These are phyloP conservation scores for Echinosophora koreensis DNA, from an alignment of 306 rosid genomes.

Conservation along the genomic window DNA sequence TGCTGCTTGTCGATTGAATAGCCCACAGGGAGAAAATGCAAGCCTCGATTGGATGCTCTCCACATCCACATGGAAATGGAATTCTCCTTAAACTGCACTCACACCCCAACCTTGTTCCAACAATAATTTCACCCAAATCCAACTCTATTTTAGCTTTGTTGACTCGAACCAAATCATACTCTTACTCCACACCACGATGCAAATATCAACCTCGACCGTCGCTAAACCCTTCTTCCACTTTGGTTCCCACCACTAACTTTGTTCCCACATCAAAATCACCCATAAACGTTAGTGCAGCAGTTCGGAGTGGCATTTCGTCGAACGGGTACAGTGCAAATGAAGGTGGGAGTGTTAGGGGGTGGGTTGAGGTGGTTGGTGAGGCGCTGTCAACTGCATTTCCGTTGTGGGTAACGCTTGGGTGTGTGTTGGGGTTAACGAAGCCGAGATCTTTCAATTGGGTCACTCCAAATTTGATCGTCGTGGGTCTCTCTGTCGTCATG, in stretches of 20 bases:
- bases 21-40: too few species aligned
- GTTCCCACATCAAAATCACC: neutral
- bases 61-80: too few species aligned
- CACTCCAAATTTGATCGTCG: conserved; percentile 62
- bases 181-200: conserved; percentile 6
- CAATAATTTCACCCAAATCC: conserved; percentile 18
- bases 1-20: too few species aligned
- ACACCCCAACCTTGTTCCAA: conserved; percentile 36
- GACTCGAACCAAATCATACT: conserved; percentile 17
- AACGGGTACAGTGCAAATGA: conserved; percentile 40
- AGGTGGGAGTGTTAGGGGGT: conserved; percentile 59
- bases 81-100: conserved; percentile 49
- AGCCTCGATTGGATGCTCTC: too few species aligned
- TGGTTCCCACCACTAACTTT: neutral
- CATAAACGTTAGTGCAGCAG: conserved; percentile 12
- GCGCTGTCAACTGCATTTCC: conserved; percentile 76
- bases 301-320: conserved; percentile 72
- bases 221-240: neutral
- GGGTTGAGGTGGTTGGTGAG: conserved; percentile 66
- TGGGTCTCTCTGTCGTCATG: conserved; percentile 73
- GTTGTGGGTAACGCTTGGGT: conserved; percentile 82
- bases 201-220: conserved; percentile 26
- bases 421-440: conserved; percentile 63
- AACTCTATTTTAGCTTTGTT: conserved; percentile 10
- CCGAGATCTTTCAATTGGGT: conserved; percentile 79